These are phyloP conservation scores for Polychaeton citri DNA, from an alignment of 2,329 filamentous ascomycete genomes.

Conservation along the genomic window DNA sequence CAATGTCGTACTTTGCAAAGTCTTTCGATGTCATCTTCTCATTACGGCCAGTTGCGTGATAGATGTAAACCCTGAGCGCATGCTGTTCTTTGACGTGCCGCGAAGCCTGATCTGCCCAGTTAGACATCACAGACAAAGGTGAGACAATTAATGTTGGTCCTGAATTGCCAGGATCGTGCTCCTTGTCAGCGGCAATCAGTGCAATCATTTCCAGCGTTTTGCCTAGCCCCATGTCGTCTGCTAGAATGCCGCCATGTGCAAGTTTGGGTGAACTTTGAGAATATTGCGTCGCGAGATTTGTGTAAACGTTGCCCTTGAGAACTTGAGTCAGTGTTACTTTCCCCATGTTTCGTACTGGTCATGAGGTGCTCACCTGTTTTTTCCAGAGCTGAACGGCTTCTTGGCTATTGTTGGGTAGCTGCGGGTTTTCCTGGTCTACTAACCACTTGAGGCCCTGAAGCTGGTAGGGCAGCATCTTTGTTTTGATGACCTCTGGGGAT, in stretches of 20 bases:
- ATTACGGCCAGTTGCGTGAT: constrained; percentile 50
- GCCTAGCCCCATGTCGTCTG: constrained; percentile 86
- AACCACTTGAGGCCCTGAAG: constrained; percentile 72
- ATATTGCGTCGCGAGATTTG: constrained; percentile 61
- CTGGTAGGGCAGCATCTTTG: constrained; percentile 67
- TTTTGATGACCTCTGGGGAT: constrained; percentile 52
- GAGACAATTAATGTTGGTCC: constrained; percentile 68
- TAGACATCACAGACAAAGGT: constrained; percentile 77
- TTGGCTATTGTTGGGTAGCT: constrained; percentile 43
- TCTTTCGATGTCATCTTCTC: constrained; percentile 42
- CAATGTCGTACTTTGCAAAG: constrained; percentile 55
- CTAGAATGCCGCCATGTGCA: constrained; percentile 69
- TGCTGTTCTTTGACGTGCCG: constrained; percentile 55
- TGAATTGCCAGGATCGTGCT: background rate
- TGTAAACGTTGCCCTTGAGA: constrained; percentile 30
- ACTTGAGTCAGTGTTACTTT: constrained; percentile 17
- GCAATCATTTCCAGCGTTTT: constrained; percentile 83
- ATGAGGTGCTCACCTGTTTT: constrained; percentile 19
- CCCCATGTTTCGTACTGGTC: background rate
- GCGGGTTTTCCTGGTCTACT: constrained; percentile 58
- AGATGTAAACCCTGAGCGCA: constrained; percentile 54
- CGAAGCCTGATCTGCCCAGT: constrained; percentile 71
- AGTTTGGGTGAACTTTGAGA: constrained; percentile 48
- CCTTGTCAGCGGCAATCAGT: constrained; percentile 49
- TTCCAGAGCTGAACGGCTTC: constrained; percentile 71